phyloP scores from a whole-genome alignment of 129 eudicot species.

The Mikania micrantha region DNA sequence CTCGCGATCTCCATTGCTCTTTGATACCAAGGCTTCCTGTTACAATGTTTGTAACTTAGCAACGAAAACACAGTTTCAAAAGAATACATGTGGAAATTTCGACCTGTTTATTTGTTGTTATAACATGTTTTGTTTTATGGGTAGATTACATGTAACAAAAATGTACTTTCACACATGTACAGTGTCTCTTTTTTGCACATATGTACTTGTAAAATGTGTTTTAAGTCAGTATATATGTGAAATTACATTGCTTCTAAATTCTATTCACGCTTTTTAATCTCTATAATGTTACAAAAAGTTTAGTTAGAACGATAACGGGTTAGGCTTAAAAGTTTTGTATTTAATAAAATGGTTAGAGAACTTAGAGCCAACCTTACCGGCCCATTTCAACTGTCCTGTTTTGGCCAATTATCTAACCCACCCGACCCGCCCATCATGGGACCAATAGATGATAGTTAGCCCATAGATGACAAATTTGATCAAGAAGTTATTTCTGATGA shows the following conservation, averaged over 20 bases:
- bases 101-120: background rate
- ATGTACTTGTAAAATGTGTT: no score
- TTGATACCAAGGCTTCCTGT: conserved; percentile 96
- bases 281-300: background rate
- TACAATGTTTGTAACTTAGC: background rate
- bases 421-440: background rate
- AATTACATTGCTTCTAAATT: no score
- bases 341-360: background rate
- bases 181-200: background rate
- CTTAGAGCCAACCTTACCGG: background rate
- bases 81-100: background rate
- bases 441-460: background rate
- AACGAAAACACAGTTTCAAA: background rate
- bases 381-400: background rate
- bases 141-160: background rate
- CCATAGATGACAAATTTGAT: background rate
- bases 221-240: no score
- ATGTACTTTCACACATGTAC: background rate
- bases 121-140: background rate
- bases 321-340: background rate
- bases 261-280: no score
- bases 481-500: background rate
- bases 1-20: conserved; percentile 80
- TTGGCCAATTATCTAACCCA: background rate
- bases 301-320: background rate